Conservation (phyloP, 495 filamentous ascomycete genomes). For the Ascobolus immersus region DNA sequence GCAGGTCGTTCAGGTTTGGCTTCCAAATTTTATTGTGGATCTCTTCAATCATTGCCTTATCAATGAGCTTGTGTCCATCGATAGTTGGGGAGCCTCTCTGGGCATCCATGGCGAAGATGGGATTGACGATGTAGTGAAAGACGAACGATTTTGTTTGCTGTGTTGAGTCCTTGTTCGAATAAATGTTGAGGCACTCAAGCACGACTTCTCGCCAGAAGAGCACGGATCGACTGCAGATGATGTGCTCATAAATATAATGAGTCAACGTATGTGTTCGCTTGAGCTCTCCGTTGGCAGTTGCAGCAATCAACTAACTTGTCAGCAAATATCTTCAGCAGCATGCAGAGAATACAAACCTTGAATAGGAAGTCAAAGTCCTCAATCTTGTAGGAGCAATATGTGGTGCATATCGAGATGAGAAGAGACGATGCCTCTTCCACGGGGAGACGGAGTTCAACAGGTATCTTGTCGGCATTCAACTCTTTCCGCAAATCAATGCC, state of each 20-base stretch:
- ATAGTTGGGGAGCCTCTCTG: slow-evolving; percentile 20
- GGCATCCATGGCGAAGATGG: slow-evolving; percentile 90
- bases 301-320: slow-evolving; percentile 35
- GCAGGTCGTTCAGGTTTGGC: slow-evolving; percentile 54
- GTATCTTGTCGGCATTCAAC: slow-evolving; percentile 39
- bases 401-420: slow-evolving; percentile 62
- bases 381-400: slow-evolving; percentile 44
- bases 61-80: slow-evolving; percentile 51
- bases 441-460: slow-evolving; percentile 48
- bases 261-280: slow-evolving; percentile 50
- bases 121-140: slow-evolving; percentile 79
- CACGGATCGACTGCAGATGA: slow-evolving; percentile 62
- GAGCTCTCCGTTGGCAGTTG: slow-evolving; percentile 57
- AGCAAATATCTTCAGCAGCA: slow-evolving; percentile 4
- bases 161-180: slow-evolving; percentile 45
- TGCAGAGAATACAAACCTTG: slow-evolving; percentile 15
- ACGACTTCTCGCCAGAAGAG: slow-evolving; percentile 73
- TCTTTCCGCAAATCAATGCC: slow-evolving; percentile 53
- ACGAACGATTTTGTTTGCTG: slow-evolving; percentile 84
- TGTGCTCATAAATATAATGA: slow-evolving; percentile 55
- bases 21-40: slow-evolving; percentile 90
- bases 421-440: slow-evolving; percentile 75
- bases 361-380: slow-evolving; percentile 79
- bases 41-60: slow-evolving; percentile 66
- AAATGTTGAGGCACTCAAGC: slow-evolving; percentile 67